Base-by-base conservation (phyloP, 257 asterid genomes). In the Schizonepeta tenuifolia region DNA sequence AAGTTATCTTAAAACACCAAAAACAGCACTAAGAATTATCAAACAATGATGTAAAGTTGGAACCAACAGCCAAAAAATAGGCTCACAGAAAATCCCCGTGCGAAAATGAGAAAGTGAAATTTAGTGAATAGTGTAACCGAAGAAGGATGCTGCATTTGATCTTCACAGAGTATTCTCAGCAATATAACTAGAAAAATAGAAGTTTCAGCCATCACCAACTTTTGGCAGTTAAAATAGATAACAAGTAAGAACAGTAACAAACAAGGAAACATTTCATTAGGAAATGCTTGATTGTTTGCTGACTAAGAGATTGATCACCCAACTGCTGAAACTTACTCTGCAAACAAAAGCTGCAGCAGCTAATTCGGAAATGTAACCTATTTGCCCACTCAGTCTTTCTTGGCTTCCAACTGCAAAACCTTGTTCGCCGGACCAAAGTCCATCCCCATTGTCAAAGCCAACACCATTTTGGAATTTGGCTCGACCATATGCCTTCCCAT, bases 261-360 rank as follows among this genome's bases (percentile, higher is more conserved):
- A 73, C 31, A 55, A 26, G 46, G 65, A 11, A 3, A 74, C 14
- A 21, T 17, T 31, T 17, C 6, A 14, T 49, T 44, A 36, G 53
- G 53, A 28, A 59, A 46, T 35, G 63, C 47, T 43, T 17, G 55
- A 46, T 40, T 49, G 63, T 22, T 47, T 46, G 51, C 36, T 9
- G 43, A 44, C 50, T 40, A 60, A 35, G 65, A 65, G 53, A 49
- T 38, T 64, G 7, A 53, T 77, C 40, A 64, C 41, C 26, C 24
- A 69, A 64, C 33, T 18, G 43, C 59, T 28, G 70, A 71, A 56
- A 77, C 90, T 76, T 72, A 92, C 98, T 79, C 89, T 87, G 89
- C 98, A 92, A 73, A 88, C 98, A 88, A 86, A 92, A 75, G 96
- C 93, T 72, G 98, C 98, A 44, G 98, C 96, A 69, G 96, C 96